These are phyloP conservation scores for Gelatoporia subvermispora DNA, from an alignment of 768 basidiomycete species.

Conservation along the genomic window DNA sequence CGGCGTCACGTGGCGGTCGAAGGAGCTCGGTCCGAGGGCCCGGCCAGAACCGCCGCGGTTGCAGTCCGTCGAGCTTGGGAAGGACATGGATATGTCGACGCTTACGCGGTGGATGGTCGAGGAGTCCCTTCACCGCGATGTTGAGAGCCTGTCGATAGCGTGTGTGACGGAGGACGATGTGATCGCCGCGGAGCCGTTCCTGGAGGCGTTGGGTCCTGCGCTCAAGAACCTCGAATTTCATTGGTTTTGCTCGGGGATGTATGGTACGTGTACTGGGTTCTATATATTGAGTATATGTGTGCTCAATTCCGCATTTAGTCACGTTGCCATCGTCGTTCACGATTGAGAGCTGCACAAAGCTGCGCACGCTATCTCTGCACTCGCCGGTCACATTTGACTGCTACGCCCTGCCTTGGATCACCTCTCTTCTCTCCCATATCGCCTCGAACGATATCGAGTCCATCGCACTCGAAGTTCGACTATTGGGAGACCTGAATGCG, in stretches of 20 bases:
- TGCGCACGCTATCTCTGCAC: slow-evolving; percentile 14
- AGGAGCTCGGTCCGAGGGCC: not conserved
- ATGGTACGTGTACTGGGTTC: slow-evolving; percentile 7
- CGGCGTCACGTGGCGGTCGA: slow-evolving; percentile 16
- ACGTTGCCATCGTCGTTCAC: slow-evolving; percentile 2
- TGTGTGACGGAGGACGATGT: slow-evolving; percentile 17
- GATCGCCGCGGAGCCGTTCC: slow-evolving; percentile 14
- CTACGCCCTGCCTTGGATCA: slow-evolving; percentile 15
- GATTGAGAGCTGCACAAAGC: slow-evolving; percentile 11
- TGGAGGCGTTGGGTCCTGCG: slow-evolving; percentile 12
- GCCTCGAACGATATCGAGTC: slow-evolving; percentile 7
- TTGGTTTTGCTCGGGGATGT: slow-evolving; percentile 12
- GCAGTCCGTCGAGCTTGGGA: slow-evolving; percentile 13
- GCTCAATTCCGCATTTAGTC: too few relatives aligned
- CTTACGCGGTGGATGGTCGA: slow-evolving; percentile 20
- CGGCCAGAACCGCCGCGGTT: slow-evolving; percentile 4
- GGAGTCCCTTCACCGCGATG: slow-evolving; percentile 8
- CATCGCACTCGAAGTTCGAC: slow-evolving; percentile 17
- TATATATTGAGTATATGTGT: not conserved
- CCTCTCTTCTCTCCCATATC: slow-evolving; percentile 13
- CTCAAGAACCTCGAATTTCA: slow-evolving; percentile 20
- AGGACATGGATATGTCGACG: slow-evolving; percentile 12
- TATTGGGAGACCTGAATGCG: slow-evolving; percentile 18
- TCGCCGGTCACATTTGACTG: slow-evolving; percentile 15
- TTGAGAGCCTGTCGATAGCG: slow-evolving; percentile 13